Percentiles rank a stretch among this genome's conserved stretches.
Evolutionary conservation across 2,329 filamentous ascomycete genomes (phyloP).

Genomic region (Ophiosphaerella korrae): DNA sequence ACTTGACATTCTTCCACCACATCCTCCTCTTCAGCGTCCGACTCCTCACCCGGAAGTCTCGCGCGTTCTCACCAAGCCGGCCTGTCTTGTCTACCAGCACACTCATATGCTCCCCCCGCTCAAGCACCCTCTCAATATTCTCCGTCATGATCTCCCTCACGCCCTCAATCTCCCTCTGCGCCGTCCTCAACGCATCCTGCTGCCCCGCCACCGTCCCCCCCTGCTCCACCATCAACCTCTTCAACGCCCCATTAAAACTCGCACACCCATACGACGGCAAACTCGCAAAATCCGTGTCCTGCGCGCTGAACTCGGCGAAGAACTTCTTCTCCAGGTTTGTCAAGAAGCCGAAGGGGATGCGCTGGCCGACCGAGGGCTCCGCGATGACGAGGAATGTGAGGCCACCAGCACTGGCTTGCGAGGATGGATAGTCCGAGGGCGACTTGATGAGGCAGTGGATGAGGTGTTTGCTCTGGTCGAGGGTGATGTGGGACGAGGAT

Average conservation of each 20-base stretch:
- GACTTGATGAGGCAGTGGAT: constrained; percentile 95
- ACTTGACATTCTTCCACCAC: constrained; percentile 99
- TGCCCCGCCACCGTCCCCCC: constrained; percentile 73
- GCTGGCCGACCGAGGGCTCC: constrained; percentile 77
- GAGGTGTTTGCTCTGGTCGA: constrained; percentile 88
- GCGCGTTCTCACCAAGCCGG: constrained; percentile 81
- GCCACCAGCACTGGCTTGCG: constrained; percentile 69
- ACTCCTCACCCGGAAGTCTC: constrained; percentile 88
- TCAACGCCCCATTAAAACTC: constrained; percentile 81
- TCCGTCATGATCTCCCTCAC: constrained; percentile 92
- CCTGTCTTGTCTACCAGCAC: constrained; percentile 96
- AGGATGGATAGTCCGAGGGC: constrained; percentile 65
- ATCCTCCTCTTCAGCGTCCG: constrained; percentile 86
- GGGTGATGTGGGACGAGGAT: constrained; percentile 84
- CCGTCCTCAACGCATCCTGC: constrained; percentile 81
- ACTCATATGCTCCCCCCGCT: constrained; percentile 89
- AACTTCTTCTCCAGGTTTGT: constrained; percentile 90
- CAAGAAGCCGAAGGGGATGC: constrained; percentile 91
- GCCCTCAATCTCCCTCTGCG: constrained; percentile 88
- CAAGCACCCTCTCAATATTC: constrained; percentile 88
- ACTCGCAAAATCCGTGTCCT: constrained; percentile 71
- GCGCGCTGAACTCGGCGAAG: constrained; percentile 69
- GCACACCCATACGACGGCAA: constrained; percentile 90
- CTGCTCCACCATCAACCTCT: constrained; percentile 79
- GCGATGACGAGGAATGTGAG: constrained; percentile 92